Evolutionary conservation across 2,329 filamentous ascomycete genomes (phyloP).

Genomic region (Penicillium decumbens): DNA sequence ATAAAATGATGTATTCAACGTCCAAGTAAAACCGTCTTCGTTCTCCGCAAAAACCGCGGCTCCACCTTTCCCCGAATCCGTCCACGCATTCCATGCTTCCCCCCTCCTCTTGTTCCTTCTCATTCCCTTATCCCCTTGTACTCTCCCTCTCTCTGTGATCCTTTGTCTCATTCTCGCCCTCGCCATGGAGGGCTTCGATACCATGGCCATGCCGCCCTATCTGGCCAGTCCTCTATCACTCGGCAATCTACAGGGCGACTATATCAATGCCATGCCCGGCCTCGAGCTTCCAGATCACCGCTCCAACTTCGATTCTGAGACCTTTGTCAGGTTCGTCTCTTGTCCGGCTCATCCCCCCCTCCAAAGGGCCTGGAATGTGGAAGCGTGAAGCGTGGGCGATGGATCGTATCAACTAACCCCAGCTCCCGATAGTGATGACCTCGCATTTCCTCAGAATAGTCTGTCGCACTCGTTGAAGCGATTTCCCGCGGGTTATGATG

Average conservation of each 20-base stretch:
- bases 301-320: slow-evolving; percentile 57
- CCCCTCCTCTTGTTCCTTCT: slow-evolving; percentile 2
- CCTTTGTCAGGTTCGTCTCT: slow-evolving; percentile 54
- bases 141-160: slow-evolving; percentile 7
- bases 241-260: slow-evolving; percentile 49
- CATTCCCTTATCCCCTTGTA: slow-evolving; percentile 8
- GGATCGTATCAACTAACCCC: neutral
- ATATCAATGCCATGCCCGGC: slow-evolving; percentile 47
- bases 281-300: slow-evolving; percentile 56
- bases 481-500: slow-evolving; percentile 47
- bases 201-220: slow-evolving; percentile 58
- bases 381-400: too few relatives aligned
- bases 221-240: slow-evolving; percentile 55
- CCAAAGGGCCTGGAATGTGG: neutral
- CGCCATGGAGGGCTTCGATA: slow-evolving; percentile 56
- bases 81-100: slow-evolving; percentile 13
- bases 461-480: slow-evolving; percentile 44
- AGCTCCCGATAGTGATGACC: slow-evolving; percentile 46
- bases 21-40: slow-evolving; percentile 15
- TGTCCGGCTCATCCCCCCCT: neutral
- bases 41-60: slow-evolving; percentile 27
- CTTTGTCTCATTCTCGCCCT: slow-evolving; percentile 9
- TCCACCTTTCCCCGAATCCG: slow-evolving; percentile 30
- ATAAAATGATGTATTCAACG: neutral
- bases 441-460: slow-evolving; percentile 45